Conservation (phyloP, 257 asterid species). For the Ilex aquifolium region DNA sequence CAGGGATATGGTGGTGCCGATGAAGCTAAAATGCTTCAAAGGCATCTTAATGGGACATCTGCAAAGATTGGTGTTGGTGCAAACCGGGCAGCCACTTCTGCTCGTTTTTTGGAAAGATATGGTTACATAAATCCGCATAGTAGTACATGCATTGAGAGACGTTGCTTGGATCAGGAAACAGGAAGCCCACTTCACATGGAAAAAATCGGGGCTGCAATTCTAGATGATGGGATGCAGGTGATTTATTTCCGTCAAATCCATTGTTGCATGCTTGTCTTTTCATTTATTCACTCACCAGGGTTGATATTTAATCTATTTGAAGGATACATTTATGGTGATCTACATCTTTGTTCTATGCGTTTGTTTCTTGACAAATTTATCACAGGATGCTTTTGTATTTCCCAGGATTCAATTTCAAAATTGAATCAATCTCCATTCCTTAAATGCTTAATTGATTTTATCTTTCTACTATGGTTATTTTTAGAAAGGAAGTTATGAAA, state of each 20-base stretch:
- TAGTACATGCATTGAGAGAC: conserved; percentile 13
- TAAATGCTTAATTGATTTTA: too few relatives aligned
- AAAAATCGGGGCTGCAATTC: conserved; percentile 56
- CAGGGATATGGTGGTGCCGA: conserved; percentile 94
- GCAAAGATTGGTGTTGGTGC: conserved; percentile 78
- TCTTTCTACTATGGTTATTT: background rate
- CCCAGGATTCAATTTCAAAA: background rate
- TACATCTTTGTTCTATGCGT: background rate
- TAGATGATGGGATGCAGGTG: conserved; percentile 99
- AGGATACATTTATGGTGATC: too few relatives aligned
- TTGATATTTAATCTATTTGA: background rate
- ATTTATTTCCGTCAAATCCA: background rate
- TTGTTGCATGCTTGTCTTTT: background rate
- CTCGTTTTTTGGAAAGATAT: conserved; percentile 39
- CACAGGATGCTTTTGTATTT: background rate
- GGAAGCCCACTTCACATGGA: conserved; percentile 17
- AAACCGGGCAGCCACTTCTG: conserved; percentile 64
- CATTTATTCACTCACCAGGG: background rate
- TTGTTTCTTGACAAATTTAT: too few relatives aligned
- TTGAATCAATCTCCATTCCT: too few relatives aligned
- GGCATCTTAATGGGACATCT: conserved; percentile 56
- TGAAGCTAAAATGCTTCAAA: conserved; percentile 87
- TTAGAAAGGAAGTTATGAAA: background rate
- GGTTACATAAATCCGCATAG: conserved; percentile 28
- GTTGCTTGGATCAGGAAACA: conserved; percentile 12